Evolutionary conservation across 1,139 yeast species (phyloP).

Genomic region (Candida labiduridarum): DNA sequence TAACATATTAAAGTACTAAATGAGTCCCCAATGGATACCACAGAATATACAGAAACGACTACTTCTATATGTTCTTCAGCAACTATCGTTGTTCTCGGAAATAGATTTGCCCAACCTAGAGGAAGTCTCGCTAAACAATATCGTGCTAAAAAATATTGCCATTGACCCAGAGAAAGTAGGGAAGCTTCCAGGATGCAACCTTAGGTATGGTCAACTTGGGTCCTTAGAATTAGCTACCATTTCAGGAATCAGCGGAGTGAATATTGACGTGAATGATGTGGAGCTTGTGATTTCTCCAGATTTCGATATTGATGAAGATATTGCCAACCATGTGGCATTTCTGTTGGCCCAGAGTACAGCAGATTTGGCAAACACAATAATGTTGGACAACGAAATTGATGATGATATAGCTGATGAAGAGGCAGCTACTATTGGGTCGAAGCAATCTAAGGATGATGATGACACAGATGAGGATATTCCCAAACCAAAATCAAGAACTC

Average conservation of each 20-base stretch:
- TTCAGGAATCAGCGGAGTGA: slow-evolving; percentile 57
- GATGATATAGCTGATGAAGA: slow-evolving; percentile 19
- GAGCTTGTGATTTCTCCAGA: slow-evolving; percentile 58
- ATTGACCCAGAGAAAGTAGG: slow-evolving; percentile 74
- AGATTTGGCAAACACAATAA: slow-evolving; percentile 63
- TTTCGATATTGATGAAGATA: slow-evolving; percentile 32
- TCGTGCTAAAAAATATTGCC: slow-evolving; percentile 60
- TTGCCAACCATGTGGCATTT: slow-evolving; percentile 32
- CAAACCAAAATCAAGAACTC: slow-evolving; percentile 11
- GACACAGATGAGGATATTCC: slow-evolving; percentile 18
- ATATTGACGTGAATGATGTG: slow-evolving; percentile 58
- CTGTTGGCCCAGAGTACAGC: slow-evolving; percentile 66
- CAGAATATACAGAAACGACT: slow-evolving; percentile 82
- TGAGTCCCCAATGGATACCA: slow-evolving; percentile 79
- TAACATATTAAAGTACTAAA: slow-evolving; percentile 16
- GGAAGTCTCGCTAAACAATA: slow-evolving; percentile 63
- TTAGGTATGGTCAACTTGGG: slow-evolving; percentile 65
- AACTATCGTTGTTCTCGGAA: slow-evolving; percentile 80
- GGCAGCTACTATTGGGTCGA: slow-evolving; percentile 12
- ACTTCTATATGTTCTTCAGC: slow-evolving; percentile 76
- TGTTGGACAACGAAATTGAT: slow-evolving; percentile 31
- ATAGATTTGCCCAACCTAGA: slow-evolving; percentile 80
- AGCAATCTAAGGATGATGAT: slow-evolving; percentile 17
- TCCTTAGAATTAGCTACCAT: slow-evolving; percentile 44
- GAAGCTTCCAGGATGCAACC: slow-evolving; percentile 62